phyloP scores from a whole-genome alignment of 140 eudicot species.

The Ambrosia hybrid region DNA sequence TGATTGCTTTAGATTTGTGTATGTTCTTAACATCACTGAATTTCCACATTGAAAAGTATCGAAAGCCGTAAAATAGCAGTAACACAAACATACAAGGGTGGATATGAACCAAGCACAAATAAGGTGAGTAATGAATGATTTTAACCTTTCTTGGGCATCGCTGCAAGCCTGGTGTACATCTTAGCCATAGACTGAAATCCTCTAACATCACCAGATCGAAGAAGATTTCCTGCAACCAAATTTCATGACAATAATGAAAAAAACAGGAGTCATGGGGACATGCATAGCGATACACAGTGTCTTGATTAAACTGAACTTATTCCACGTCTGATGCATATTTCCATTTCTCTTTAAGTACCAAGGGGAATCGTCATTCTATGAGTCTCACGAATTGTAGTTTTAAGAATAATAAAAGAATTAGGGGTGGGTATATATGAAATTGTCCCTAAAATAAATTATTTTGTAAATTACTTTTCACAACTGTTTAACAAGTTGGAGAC shows the following conservation, averaged over 20 bases:
- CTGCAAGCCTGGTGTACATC: conserved; percentile 96
- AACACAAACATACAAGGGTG: conserved; percentile 12
- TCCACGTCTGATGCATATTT: too few species aligned
- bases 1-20: too few species aligned
- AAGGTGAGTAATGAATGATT: conserved; percentile 11
- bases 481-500: neutral
- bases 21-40: neutral
- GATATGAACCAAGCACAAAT: conserved; percentile 4
- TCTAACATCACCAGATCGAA: conserved; percentile 81
- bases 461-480: conserved; percentile 3
- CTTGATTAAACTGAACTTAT: too few species aligned
- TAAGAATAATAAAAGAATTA: too few species aligned
- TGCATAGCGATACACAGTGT: neutral
- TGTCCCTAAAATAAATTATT: neutral
- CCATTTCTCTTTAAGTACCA: too few species aligned
- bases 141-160: conserved; percentile 96
- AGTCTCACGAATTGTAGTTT: too few species aligned
- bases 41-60: neutral
- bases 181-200: conserved; percentile 97
- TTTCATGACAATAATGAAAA: neutral
- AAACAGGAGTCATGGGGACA: neutral
- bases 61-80: neutral
- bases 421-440: too few species aligned
- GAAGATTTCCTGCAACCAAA: conserved; percentile 65
- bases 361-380: too few species aligned